Percentiles rank a stretch among this genome's conserved stretches.
These are phyloP conservation scores for Dendrothele bispora DNA, from an alignment of 768 basidiomycete species.

Conservation along the genomic window DNA sequence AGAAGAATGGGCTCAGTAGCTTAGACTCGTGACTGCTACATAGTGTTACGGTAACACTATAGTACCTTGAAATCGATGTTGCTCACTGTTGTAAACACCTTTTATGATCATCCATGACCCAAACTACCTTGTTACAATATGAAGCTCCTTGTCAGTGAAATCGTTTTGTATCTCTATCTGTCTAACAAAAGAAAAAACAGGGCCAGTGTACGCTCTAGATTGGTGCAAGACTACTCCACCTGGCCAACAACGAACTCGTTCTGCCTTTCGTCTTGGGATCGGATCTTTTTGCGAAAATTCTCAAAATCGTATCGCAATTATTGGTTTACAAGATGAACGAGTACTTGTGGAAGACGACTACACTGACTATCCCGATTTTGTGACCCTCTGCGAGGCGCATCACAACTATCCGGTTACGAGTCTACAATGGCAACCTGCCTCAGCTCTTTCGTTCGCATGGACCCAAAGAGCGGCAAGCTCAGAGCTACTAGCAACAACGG, in stretches of 20 bases:
- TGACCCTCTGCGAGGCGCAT: constrained; percentile 77
- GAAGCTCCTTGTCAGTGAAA: constrained; percentile 76
- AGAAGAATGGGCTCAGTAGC: no score
- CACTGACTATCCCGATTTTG: constrained; percentile 83
- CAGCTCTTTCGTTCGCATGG: constrained; percentile 64
- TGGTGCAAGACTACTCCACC: constrained; percentile 86
- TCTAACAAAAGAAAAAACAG: constrained; percentile 35
- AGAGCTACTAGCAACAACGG: constrained; percentile 91
- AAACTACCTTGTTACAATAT: constrained; percentile 75
- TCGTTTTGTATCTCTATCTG: not conserved
- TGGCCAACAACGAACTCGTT: constrained; percentile 69
- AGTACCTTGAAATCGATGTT: constrained; percentile 5
- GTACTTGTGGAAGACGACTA: constrained; percentile 86
- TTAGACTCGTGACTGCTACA: no score
- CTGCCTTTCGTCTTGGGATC: constrained; percentile 81
- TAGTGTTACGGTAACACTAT: no score
- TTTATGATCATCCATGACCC: constrained; percentile 46
- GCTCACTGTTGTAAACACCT: not conserved
- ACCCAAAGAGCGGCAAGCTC: constrained; percentile 62
- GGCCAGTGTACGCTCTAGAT: constrained; percentile 84
- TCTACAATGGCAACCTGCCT: constrained; percentile 89
- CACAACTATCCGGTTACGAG: constrained; percentile 94
- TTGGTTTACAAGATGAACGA: constrained; percentile 81
- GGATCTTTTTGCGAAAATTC: constrained; percentile 85
- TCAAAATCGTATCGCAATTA: constrained; percentile 77